These are phyloP conservation scores for Plantago coronopus DNA, from an alignment of 305 asterid genomes.

Conservation along the genomic window DNA sequence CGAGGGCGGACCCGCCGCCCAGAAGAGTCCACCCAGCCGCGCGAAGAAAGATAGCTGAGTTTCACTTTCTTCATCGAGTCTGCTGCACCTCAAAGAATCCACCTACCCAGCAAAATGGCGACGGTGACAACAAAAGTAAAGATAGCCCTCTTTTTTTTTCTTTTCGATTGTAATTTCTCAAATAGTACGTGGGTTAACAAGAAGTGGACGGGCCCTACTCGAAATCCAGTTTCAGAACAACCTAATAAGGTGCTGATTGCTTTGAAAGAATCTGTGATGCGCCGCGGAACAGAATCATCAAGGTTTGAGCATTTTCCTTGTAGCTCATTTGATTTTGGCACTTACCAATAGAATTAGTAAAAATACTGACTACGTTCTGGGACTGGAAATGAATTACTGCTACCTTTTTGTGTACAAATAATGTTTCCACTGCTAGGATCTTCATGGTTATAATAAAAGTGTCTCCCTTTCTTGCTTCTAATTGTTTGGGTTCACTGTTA, in stretches of 20 bases:
- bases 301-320: slow-evolving; percentile 37
- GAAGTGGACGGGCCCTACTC: slow-evolving; percentile 37
- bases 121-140: slow-evolving; percentile 27
- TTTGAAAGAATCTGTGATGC: slow-evolving; percentile 68
- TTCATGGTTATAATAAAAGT: neutral
- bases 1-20: too few relatives aligned
- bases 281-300: slow-evolving; percentile 49
- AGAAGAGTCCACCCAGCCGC: too few relatives aligned
- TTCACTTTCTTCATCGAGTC: too few relatives aligned
- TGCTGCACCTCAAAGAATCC: slow-evolving; percentile 41
- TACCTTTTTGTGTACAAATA: neutral
- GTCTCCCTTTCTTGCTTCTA: neutral
- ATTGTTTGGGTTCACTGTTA: slow-evolving; percentile 13
- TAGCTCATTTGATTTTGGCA: slow-evolving; percentile 14
- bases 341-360: neutral
- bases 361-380: slow-evolving; percentile 2
- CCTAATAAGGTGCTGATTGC: slow-evolving; percentile 63
- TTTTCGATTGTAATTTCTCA: too few relatives aligned
- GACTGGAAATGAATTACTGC: neutral
- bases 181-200: too few relatives aligned
- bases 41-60: too few relatives aligned
- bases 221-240: slow-evolving; percentile 25
- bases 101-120: slow-evolving; percentile 51
- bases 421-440: neutral
- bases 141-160: neutral